Evolutionary conservation across 2,329 filamentous ascomycete species (phyloP).

Genomic region (Cryphonectria parasitica): DNA sequence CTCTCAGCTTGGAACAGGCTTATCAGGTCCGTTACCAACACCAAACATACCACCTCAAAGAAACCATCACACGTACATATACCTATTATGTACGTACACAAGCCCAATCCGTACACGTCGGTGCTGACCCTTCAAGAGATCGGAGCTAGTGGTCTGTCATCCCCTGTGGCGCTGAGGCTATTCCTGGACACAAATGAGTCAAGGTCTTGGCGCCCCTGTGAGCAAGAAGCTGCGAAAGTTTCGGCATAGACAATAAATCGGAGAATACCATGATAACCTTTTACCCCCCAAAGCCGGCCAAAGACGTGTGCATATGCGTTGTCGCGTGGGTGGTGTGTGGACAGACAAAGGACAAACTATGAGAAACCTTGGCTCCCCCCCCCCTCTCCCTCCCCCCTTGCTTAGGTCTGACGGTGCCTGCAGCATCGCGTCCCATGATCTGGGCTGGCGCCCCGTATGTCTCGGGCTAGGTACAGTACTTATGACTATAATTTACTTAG

Average conservation of each 20-base stretch:
- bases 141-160: constrained; percentile 13
- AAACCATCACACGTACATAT: not conserved
- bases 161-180: constrained; percentile 19
- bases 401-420: constrained; percentile 10
- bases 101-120: not conserved
- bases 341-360: not conserved
- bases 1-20: not conserved
- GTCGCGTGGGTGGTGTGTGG: not conserved
- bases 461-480: not conserved
- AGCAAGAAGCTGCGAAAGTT: not conserved
- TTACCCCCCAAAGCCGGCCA: not conserved
- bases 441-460: not conserved
- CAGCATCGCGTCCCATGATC: constrained; percentile 13
- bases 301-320: not conserved
- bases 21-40: not conserved
- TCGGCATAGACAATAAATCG: not conserved
- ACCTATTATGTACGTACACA: not conserved
- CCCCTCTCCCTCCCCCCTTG: not conserved
- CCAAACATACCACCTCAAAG: not conserved
- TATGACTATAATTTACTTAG: not conserved
- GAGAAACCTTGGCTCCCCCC: not conserved
- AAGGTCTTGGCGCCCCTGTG: not conserved
- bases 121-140: constrained; percentile 1
- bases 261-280: not conserved
- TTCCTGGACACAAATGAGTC: constrained; percentile 12